Evolutionary conservation across 441 rosid genomes (phyloP).

Genomic region (Eruca vesicaria): DNA sequence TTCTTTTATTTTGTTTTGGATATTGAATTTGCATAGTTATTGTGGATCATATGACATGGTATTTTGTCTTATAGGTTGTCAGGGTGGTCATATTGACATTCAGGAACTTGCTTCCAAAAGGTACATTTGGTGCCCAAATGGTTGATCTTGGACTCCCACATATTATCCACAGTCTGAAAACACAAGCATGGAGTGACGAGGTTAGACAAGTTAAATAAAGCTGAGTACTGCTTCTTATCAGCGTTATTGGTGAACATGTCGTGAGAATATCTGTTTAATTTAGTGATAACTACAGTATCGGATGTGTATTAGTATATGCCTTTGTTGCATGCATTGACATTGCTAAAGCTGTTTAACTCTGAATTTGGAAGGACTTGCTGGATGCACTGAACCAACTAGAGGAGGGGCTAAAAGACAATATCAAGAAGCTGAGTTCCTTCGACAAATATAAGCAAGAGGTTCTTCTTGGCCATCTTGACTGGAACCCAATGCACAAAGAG

Average conservation of each 20-base stretch:
- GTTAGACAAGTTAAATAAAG: constrained; percentile 42
- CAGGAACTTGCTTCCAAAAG: constrained; percentile 84
- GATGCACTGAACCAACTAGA: constrained; percentile 90
- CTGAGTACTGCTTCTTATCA: not conserved
- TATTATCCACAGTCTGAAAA: constrained; percentile 82
- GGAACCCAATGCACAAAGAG: constrained; percentile 99
- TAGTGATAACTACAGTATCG: not conserved
- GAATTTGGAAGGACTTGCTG: constrained; percentile 66
- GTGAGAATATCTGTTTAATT: not conserved
- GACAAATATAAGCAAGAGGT: constrained; percentile 98
- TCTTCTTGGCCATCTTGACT: constrained; percentile 95
- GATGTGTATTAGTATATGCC: not conserved
- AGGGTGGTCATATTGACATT: constrained; percentile 88
- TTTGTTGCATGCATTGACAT: not conserved
- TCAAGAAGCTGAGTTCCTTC: constrained; percentile 89
- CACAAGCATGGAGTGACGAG: constrained; percentile 99
- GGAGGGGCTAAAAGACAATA: constrained; percentile 79
- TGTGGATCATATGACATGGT: not conserved
- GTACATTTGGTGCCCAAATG: constrained; percentile 96
- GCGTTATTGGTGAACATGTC: not conserved
- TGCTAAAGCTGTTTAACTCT: constrained; percentile 4
- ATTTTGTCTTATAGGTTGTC: constrained; percentile 64
- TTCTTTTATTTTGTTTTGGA: not conserved
- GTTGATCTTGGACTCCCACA: constrained; percentile 96
- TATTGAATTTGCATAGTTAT: not conserved